These are phyloP conservation scores for Sclerotinia borealis DNA, from an alignment of 2,329 filamentous ascomycete species.

Conservation along the genomic window DNA sequence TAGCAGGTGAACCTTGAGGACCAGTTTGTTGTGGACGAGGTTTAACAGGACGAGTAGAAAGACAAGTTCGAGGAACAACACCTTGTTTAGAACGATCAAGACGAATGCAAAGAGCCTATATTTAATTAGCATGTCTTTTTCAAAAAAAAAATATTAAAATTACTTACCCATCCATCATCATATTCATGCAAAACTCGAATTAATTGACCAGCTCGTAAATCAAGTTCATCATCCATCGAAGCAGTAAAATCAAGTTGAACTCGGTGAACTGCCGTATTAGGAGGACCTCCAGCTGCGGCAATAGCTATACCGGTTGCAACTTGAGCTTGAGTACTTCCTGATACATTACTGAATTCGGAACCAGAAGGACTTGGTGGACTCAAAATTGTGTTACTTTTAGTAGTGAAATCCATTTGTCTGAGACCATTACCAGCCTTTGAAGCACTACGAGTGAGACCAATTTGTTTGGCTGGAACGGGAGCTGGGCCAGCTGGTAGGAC, in stretches of 20 bases:
- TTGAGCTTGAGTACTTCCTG: constrained; percentile 38
- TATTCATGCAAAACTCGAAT: constrained; percentile 92
- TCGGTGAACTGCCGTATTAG: constrained; percentile 68
- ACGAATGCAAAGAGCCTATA: constrained; percentile 78
- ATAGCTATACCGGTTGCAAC: constrained; percentile 53
- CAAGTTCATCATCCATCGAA: constrained; percentile 87
- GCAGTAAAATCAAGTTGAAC: constrained; percentile 93
- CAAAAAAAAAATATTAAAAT: not conserved
- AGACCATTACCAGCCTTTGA: constrained; percentile 51
- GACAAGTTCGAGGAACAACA: constrained; percentile 86
- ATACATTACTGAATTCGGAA: constrained; percentile 56
- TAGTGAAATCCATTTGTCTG: constrained; percentile 47
- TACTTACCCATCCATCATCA: constrained; percentile 91
- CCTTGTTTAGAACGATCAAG: constrained; percentile 89
- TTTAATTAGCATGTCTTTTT: constrained; percentile 29
- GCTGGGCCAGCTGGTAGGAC: constrained; percentile 20
- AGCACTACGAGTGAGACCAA: constrained; percentile 43
- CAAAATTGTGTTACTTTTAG: constrained; percentile 33
- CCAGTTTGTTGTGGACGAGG: constrained; percentile 31
- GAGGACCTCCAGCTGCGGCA: constrained; percentile 55
- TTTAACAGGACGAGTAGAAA: constrained; percentile 82
- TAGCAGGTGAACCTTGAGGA: constrained; percentile 25
- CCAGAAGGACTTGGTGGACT: constrained; percentile 53
- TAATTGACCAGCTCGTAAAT: constrained; percentile 71
- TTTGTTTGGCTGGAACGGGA: constrained; percentile 12